These are phyloP conservation scores for Cercospora sp. DNA, from an alignment of 2,329 filamentous ascomycete genomes.

Conservation along the genomic window DNA sequence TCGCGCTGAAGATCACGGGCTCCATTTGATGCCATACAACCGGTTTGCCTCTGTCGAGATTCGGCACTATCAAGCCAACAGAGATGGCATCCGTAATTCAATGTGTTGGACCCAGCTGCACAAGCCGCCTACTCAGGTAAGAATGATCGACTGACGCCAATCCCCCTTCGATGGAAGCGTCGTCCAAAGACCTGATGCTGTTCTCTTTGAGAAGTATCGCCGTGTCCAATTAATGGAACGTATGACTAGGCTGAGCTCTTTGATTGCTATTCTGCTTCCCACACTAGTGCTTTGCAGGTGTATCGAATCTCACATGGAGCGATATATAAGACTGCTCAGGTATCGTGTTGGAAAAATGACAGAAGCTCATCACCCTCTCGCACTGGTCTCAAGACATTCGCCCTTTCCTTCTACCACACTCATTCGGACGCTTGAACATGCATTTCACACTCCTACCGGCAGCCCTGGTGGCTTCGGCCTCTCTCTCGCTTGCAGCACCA, in stretches of 20 bases:
- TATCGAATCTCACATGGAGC: not conserved
- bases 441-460: conserved; percentile 32
- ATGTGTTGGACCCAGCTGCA: not conserved
- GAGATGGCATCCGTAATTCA: not conserved
- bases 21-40: not conserved
- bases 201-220: conserved; percentile 25
- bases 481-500: conserved; percentile 35
- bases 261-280: conserved; percentile 33
- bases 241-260: conserved; percentile 27
- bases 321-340: conserved; percentile 18
- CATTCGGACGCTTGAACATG: conserved; percentile 31
- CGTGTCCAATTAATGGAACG: conserved; percentile 19
- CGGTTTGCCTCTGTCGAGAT: conserved; percentile 4
- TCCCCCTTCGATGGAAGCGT: conserved; percentile 4
- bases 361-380: not conserved
- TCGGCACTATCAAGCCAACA: conserved; percentile 3
- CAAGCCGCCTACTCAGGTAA: conserved; percentile 24
- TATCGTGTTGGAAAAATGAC: conserved; percentile 7
- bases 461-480: conserved; percentile 36
- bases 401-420: conserved; percentile 17
- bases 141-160: conserved; percentile 14
- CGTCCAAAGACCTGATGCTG: conserved; percentile 10
- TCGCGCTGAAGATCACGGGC: not conserved
- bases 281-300: conserved; percentile 14
- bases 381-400: not conserved